These are phyloP conservation scores for Stramenopiles sp. DNA, from an alignment of 352 stramenopile genomes.

Conservation along the genomic window DNA sequence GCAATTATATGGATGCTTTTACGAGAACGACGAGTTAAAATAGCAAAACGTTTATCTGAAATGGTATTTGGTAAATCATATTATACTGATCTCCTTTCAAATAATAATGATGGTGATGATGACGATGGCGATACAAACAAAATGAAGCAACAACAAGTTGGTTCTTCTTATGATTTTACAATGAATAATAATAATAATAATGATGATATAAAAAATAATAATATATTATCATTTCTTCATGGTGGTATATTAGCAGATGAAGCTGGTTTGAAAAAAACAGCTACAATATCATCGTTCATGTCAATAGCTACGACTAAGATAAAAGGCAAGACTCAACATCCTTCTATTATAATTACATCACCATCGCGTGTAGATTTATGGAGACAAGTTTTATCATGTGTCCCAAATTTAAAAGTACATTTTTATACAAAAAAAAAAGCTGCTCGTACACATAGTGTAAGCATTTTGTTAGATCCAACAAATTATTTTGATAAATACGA, in stretches of 20 bases:
- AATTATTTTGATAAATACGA: slow-evolving; percentile 1
- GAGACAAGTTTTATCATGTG: not conserved
- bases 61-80: not conserved
- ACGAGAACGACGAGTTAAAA: not conserved
- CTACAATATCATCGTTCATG: not conserved
- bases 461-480: not conserved
- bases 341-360: not conserved
- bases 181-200: too few relatives aligned
- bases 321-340: too few relatives aligned
- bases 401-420: not conserved
- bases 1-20: not conserved
- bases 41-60: not conserved
- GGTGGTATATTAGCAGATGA: not conserved
- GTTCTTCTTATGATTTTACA: too few relatives aligned
- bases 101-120: too few relatives aligned
- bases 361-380: not conserved
- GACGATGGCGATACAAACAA: too few relatives aligned
- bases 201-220: not conserved
- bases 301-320: not conserved
- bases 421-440: not conserved
- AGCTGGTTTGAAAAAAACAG: not conserved
- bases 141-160: too few relatives aligned
- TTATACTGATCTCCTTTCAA: not conserved
- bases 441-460: not conserved
- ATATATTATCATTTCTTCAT: not conserved